Evolutionary conservation across 768 basidiomycete genomes (phyloP).

Genomic region (Clathrus columnatus): DNA sequence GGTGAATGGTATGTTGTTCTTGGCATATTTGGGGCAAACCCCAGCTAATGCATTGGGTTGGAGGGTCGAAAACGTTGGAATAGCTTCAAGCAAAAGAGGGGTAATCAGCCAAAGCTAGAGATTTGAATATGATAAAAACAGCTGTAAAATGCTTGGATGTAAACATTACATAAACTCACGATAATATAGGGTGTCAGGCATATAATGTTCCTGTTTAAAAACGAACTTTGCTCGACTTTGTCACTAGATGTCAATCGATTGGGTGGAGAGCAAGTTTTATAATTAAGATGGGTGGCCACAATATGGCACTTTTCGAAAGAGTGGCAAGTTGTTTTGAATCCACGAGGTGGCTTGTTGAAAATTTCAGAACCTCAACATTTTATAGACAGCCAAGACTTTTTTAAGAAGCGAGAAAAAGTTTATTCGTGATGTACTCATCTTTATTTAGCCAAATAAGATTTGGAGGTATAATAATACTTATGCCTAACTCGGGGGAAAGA

Average conservation of each 20-base stretch:
- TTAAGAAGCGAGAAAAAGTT: no score
- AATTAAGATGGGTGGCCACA: neutral
- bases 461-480: no score
- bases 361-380: no score
- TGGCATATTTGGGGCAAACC: neutral
- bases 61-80: neutral
- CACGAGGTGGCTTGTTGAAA: no score
- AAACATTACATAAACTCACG: neutral
- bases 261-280: neutral
- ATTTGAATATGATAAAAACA: no score
- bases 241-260: neutral
- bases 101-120: neutral
- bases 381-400: no score
- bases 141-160: neutral
- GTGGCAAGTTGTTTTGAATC: no score
- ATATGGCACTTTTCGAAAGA: neutral
- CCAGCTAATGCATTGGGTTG: neutral
- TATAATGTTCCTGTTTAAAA: neutral
- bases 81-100: neutral
- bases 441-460: no score
- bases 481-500: no score
- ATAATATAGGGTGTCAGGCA: neutral
- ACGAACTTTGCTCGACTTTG: neutral
- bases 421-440: no score
- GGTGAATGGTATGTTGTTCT: slow-evolving; percentile 19